Conservation (phyloP, 805 yeast species). For the Kuraishia molischiana region DNA sequence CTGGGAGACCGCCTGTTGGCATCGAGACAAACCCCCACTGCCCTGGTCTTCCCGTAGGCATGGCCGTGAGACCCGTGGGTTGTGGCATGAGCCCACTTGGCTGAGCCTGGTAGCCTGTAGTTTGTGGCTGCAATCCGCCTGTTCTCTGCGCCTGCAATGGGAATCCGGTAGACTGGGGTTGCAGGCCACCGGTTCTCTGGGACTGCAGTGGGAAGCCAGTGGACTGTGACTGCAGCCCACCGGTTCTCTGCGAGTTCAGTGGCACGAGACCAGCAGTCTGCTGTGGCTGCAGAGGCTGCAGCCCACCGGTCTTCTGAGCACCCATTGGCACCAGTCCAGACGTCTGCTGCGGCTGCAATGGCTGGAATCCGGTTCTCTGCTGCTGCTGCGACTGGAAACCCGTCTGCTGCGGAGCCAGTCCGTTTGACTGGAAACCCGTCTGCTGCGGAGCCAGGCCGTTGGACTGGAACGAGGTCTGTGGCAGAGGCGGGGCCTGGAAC, state of each 20-base stretch:
- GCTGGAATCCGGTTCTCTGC: conserved; percentile 53
- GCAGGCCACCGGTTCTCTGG: conserved; percentile 24
- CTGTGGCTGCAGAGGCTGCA: conserved; percentile 29
- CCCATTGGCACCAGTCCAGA: conserved; percentile 14
- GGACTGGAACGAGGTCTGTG: background rate
- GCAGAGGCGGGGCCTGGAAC: background rate
- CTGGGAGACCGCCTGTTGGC: conserved; percentile 66
- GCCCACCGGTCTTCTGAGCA: conserved; percentile 13
- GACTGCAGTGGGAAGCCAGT: conserved; percentile 30
- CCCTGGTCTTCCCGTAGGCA: conserved; percentile 59
- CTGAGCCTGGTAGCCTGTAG: conserved; percentile 22
- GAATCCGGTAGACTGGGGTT: conserved; percentile 20
- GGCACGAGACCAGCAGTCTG: conserved; percentile 23
- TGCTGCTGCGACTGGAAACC: conserved; percentile 43
- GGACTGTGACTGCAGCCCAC: conserved; percentile 7
- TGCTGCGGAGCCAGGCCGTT: conserved; percentile 17
- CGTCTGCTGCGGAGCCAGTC: conserved; percentile 31
- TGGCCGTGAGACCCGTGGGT: conserved; percentile 37
- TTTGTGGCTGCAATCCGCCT: conserved; percentile 30
- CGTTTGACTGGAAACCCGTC: conserved; percentile 29
- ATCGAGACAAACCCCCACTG: conserved; percentile 71
- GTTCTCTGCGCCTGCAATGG: conserved; percentile 59
- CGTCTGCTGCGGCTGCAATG: conserved; percentile 10
- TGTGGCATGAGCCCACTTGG: conserved; percentile 27
- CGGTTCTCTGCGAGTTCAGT: conserved; percentile 18